Percentiles rank a stretch among this genome's conserved stretches.
These are phyloP conservation scores for Thelonectria blattea DNA, from an alignment of 2,329 filamentous ascomycete species.

Conservation along the genomic window DNA sequence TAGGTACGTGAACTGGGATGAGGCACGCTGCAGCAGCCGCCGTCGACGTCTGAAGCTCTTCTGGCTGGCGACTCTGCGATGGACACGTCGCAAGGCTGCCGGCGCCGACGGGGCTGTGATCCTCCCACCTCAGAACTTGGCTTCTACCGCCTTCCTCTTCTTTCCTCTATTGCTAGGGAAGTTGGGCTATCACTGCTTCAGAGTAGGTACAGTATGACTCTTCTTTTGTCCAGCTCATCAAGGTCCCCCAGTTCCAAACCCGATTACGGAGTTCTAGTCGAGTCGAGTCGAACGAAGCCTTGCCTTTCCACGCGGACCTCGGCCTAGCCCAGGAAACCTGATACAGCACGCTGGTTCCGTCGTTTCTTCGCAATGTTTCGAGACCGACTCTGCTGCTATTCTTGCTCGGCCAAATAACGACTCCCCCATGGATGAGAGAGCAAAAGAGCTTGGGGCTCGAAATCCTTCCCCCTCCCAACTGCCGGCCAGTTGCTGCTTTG, in stretches of 20 bases:
- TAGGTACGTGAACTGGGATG: conserved; percentile 5
- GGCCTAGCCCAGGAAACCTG: conserved; percentile 17
- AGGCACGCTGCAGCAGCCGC: conserved; percentile 7
- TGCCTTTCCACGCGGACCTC: conserved; percentile 1
- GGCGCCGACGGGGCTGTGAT: conserved; percentile 5
- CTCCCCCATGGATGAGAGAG: neutral
- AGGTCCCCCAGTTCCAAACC: neutral
- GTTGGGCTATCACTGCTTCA: neutral
- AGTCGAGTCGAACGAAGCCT: conserved; percentile 10
- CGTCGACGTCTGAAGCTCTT: conserved; percentile 10
- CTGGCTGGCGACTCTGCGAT: conserved; percentile 22
- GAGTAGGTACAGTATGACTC: neutral
- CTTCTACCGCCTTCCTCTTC: conserved; percentile 4
- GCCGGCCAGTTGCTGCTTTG: conserved; percentile 7
- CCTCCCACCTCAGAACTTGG: neutral
- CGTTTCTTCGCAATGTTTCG: conserved; percentile 7
- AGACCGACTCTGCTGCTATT: conserved; percentile 9
- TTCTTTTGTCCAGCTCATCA: neutral
- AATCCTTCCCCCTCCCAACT: conserved; percentile 12
- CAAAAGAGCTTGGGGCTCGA: conserved; percentile 11
- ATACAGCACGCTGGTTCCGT: conserved; percentile 12
- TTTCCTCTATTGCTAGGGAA: conserved; percentile 8
- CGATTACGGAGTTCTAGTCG: neutral
- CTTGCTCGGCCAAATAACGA: neutral
- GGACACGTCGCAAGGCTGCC: conserved; percentile 33